phyloP scores from a whole-genome alignment of 2,329 filamentous ascomycete genomes.

The Trichoderma sp. region DNA sequence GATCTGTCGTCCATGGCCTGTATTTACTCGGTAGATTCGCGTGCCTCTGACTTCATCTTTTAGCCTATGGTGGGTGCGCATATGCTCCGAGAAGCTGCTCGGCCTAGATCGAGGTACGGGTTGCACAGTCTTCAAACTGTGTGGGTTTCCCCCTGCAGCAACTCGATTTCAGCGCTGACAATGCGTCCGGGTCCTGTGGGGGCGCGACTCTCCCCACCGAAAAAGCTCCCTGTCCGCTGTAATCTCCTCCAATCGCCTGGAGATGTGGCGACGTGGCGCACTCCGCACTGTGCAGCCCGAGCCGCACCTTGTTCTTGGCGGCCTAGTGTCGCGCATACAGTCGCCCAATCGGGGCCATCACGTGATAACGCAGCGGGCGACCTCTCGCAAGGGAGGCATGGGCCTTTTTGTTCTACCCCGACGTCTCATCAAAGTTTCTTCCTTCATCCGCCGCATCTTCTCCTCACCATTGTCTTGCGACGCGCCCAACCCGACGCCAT shows the following conservation, averaged over 20 bases:
- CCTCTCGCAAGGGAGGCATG: conserved; percentile 1
- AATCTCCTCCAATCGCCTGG: background rate
- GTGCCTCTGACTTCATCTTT: background rate
- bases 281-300: background rate
- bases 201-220: background rate
- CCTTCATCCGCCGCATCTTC: background rate
- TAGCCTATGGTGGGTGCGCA: background rate
- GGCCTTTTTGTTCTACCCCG: conserved; percentile 4
- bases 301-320: conserved; percentile 3
- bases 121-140: background rate
- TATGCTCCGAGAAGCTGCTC: background rate
- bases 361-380: background rate
- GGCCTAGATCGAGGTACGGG: background rate
- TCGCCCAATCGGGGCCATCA: background rate
- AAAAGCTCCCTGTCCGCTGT: background rate
- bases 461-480: background rate
- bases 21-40: background rate
- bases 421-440: conserved; percentile 17
- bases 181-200: background rate
- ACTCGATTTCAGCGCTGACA: background rate
- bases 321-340: conserved; percentile 7
- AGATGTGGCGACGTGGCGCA: background rate
- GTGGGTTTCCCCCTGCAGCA: background rate
- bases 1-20: conserved; percentile 28
- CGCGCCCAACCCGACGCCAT: conserved; percentile 14